Conservation (phyloP, 2,329 filamentous ascomycete species). For the Claviceps fusiformis region DNA sequence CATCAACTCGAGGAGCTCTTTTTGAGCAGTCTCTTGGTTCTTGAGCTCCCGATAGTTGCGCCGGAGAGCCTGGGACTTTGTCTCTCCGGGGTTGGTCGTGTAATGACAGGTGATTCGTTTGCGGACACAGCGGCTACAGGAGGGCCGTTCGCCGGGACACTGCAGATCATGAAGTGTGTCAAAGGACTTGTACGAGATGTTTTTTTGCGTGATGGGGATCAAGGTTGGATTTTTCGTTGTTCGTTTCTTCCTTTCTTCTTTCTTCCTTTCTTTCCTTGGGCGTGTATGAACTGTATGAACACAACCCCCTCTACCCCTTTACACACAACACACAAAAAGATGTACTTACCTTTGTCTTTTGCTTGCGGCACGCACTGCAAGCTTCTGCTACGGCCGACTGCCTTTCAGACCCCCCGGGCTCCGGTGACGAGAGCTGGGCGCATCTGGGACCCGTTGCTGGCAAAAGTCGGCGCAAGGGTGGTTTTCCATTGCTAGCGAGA, state of each 20-base stretch:
- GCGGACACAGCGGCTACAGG: slow-evolving; percentile 11
- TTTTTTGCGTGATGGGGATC: too few relatives aligned
- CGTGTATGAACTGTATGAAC: too few relatives aligned
- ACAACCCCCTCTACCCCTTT: too few relatives aligned
- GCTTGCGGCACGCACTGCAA: not conserved
- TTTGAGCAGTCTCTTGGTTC: slow-evolving; percentile 1
- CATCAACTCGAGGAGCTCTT: slow-evolving; percentile 11
- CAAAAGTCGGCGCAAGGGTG: not conserved
- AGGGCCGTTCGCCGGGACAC: slow-evolving; percentile 15
- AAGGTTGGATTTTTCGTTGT: not conserved
- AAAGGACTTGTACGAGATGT: too few relatives aligned
- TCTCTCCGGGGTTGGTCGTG: slow-evolving; percentile 9
- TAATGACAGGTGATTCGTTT: slow-evolving; percentile 10
- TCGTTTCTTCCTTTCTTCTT: not conserved
- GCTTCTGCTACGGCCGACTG: not conserved
- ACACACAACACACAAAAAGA: not conserved
- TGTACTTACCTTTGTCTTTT: not conserved
- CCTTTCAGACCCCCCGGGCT: not conserved
- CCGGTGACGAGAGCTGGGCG: not conserved
- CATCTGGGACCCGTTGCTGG: not conserved
- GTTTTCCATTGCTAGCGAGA: not conserved
- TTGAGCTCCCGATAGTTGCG: slow-evolving; percentile 2
- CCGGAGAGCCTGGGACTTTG: slow-evolving; percentile 9
- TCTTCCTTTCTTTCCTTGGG: too few relatives aligned
- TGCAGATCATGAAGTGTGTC: slow-evolving; percentile 1